These are phyloP conservation scores for Falciphora oryzae DNA, from an alignment of 2,329 filamentous ascomycete species.

Conservation along the genomic window DNA sequence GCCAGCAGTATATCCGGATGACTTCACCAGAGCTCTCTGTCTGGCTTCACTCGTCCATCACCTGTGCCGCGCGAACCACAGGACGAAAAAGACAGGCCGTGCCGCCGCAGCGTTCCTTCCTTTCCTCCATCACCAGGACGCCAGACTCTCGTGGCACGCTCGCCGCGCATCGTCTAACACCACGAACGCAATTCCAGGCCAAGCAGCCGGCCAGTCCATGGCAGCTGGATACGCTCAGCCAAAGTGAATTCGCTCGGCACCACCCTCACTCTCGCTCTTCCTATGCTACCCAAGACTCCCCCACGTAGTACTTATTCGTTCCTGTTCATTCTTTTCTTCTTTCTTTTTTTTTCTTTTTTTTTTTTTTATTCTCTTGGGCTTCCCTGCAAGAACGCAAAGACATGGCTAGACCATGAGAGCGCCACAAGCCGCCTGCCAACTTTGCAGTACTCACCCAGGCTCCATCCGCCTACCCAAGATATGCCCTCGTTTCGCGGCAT, in stretches of 20 bases:
- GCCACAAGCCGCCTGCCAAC: background rate
- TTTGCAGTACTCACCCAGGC: background rate
- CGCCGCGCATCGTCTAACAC: background rate
- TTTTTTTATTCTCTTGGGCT: background rate
- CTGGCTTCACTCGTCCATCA: background rate
- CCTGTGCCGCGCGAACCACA: background rate
- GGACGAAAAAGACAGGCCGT: background rate
- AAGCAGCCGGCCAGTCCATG: background rate
- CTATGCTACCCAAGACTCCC: background rate
- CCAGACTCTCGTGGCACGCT: no score
- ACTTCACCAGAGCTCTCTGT: background rate
- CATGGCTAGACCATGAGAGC: background rate
- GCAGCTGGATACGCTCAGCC: background rate
- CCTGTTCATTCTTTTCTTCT: background rate
- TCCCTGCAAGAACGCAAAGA: background rate
- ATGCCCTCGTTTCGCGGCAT: conserved; percentile 48
- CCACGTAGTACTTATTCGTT: background rate
- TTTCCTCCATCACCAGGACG: background rate
- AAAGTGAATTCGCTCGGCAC: background rate
- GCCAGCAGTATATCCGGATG: background rate
- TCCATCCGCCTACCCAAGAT: background rate
- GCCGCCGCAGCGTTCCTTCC: background rate
- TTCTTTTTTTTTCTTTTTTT: background rate
- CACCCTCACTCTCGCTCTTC: background rate
- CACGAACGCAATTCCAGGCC: background rate